Conservation (phyloP, 1,284 basidiomycete genomes). For the Cryptococcus sp. region DNA sequence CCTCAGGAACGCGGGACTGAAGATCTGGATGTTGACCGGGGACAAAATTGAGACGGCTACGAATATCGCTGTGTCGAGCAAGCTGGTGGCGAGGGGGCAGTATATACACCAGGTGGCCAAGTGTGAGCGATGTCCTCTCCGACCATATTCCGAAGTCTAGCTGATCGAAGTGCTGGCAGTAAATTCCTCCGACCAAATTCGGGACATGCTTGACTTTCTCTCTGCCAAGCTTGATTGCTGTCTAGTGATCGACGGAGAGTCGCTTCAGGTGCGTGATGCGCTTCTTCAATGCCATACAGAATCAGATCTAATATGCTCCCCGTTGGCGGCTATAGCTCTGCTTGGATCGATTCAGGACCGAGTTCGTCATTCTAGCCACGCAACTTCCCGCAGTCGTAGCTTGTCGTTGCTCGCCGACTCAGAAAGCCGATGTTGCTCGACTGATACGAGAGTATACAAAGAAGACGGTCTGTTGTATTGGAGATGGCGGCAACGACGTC, state of each 20-base stretch:
- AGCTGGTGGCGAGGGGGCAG: conserved; percentile 91
- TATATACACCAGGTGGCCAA: conserved; percentile 98
- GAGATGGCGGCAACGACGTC: conserved; percentile 96
- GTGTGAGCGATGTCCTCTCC: conserved; percentile 59
- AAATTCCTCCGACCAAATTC: conserved; percentile 75
- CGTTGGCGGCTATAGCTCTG: conserved; percentile 65
- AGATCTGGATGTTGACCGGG: conserved; percentile 99
- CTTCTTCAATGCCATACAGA: not conserved
- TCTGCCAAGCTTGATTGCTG: conserved; percentile 95
- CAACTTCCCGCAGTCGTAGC: conserved; percentile 96
- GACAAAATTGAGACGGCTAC: conserved; percentile 99
- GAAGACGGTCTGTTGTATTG: conserved; percentile 97
- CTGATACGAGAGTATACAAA: conserved; percentile 86
- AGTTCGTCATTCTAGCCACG: conserved; percentile 94
- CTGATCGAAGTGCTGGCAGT: conserved; percentile 58
- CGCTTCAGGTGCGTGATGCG: conserved; percentile 66
- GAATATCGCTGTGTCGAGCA: conserved; percentile 96
- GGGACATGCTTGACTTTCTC: conserved; percentile 90
- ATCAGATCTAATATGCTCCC: not conserved
- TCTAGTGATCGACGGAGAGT: conserved; percentile 98
- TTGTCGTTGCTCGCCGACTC: conserved; percentile 96
- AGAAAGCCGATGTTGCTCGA: conserved; percentile 95
- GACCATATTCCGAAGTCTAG: too few species aligned
- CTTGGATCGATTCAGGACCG: conserved; percentile 82
- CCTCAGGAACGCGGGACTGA: conserved; percentile 92